These are phyloP conservation scores for Isoetes taiwanensis DNA, from an alignment of 75 land plant genomes.

Conservation along the genomic window DNA sequence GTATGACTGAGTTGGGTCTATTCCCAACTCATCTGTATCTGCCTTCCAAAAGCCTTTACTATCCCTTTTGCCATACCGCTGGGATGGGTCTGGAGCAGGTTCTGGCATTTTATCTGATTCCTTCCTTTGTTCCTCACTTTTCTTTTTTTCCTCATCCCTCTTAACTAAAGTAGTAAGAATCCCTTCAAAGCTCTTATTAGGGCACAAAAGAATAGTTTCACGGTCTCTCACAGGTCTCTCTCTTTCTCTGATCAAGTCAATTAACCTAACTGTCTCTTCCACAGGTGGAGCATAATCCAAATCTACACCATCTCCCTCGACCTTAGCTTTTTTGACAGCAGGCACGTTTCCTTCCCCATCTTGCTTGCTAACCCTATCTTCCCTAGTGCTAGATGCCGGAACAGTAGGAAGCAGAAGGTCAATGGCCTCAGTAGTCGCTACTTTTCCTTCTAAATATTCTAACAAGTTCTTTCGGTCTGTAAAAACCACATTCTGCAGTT, in stretches of 20 bases:
- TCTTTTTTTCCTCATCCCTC: constrained; percentile 56
- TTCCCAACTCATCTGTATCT: constrained; percentile 31
- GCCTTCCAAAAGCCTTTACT: constrained; percentile 31
- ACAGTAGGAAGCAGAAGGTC: constrained; percentile 25
- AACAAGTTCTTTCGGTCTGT: constrained; percentile 75
- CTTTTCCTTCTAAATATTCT: constrained; percentile 60
- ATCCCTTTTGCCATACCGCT: constrained; percentile 19
- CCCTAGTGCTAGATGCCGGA: not conserved
- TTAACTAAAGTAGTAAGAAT: constrained; percentile 31
- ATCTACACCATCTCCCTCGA: not conserved
- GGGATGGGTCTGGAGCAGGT: constrained; percentile 9
- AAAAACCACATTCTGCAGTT: constrained; percentile 58
- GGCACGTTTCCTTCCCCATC: constrained; percentile 1
- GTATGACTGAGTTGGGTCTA: constrained; percentile 22
- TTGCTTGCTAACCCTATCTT: constrained; percentile 4
- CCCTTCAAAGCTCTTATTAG: constrained; percentile 49
- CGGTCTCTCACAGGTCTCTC: constrained; percentile 79
- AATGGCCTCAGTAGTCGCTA: constrained; percentile 51
- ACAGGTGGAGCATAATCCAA: not conserved
- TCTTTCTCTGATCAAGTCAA: constrained; percentile 31
- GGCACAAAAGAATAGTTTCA: constrained; percentile 53
- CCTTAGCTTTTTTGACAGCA: constrained; percentile 9
- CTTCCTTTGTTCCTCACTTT: constrained; percentile 30
- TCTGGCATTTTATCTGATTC: constrained; percentile 4
- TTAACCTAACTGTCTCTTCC: constrained; percentile 1